Percentiles rank a stretch among this genome's conserved stretches.
Conservation (phyloP, 2,329 filamentous ascomycete genomes). For the Aspergillus sp. region DNA sequence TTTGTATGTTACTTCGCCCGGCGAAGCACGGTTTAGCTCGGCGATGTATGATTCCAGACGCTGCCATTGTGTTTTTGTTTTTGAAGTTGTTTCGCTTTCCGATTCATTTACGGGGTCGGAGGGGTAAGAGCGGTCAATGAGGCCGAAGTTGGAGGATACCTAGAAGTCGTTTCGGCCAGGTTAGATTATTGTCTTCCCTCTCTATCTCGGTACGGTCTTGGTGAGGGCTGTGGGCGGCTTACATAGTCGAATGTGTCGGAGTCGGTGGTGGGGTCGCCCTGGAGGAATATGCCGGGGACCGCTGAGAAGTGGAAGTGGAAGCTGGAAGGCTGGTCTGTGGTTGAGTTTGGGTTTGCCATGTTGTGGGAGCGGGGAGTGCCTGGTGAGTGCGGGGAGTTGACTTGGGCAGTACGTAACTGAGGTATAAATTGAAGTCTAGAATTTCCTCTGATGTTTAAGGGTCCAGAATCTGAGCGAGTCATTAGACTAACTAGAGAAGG, state of each 20-base stretch:
- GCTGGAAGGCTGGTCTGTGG: background rate
- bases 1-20: conserved; percentile 48
- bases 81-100: conserved; percentile 2
- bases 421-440: background rate
- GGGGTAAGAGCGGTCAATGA: conserved; percentile 48
- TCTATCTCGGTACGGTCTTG: too few species aligned
- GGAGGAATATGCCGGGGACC: conserved; percentile 51
- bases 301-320: conserved; percentile 38
- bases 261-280: conserved; percentile 51
- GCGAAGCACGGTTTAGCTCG: conserved; percentile 44
- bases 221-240: conserved; percentile 12
- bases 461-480: background rate
- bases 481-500: background rate
- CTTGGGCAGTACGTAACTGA: background rate
- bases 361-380: background rate
- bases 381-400: background rate
- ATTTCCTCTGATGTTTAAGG: background rate
- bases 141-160: conserved; percentile 49
- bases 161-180: conserved; percentile 14
- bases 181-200: background rate
- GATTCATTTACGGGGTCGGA: conserved; percentile 33
- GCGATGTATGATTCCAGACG: conserved; percentile 51
- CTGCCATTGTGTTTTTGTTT: conserved; percentile 54
- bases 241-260: conserved; percentile 51
- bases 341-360: conserved; percentile 18